Percentiles rank a stretch among this genome's conserved stretches.
Evolutionary conservation across 805 yeast species (phyloP).

Genomic region (Scheffersomyces amazonensis): DNA sequence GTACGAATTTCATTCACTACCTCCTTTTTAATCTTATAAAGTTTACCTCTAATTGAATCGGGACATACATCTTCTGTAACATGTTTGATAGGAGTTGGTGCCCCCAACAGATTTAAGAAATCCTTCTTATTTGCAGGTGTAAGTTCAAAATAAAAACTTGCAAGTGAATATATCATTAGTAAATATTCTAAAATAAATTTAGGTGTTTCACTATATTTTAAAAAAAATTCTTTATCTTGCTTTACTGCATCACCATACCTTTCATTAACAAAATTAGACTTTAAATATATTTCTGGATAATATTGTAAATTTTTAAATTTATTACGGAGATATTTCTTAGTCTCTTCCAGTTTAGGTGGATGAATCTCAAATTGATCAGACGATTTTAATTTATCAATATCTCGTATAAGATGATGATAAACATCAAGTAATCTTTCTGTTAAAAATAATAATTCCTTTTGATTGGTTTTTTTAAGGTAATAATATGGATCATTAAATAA

Average conservation of each 20-base stretch:
- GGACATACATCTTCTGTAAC: slow-evolving; percentile 8
- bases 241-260: slow-evolving; percentile 13
- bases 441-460: slow-evolving; percentile 15
- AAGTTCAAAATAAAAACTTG: slow-evolving; percentile 29
- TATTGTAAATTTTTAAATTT: slow-evolving; percentile 19
- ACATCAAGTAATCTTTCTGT: slow-evolving; percentile 25
- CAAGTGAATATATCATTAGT: slow-evolving; percentile 17
- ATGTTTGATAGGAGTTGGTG: slow-evolving; percentile 32
- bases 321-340: slow-evolving; percentile 10
- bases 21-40: slow-evolving; percentile 23
- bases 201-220: slow-evolving; percentile 19
- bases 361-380: slow-evolving; percentile 15
- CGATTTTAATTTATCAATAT: slow-evolving; percentile 19
- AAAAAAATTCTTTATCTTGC: slow-evolving; percentile 22
- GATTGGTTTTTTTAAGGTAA: slow-evolving; percentile 19
- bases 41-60: not conserved
- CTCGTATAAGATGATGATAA: slow-evolving; percentile 24
- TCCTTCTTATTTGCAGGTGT: slow-evolving; percentile 17
- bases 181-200: slow-evolving; percentile 5
- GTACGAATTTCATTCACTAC: slow-evolving; percentile 16
- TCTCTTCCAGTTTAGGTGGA: slow-evolving; percentile 12
- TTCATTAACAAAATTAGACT: slow-evolving; percentile 20
- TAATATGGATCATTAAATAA: slow-evolving; percentile 35
- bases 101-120: slow-evolving; percentile 17
- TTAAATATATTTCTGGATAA: slow-evolving; percentile 37